Conservation (phyloP, 1,284 basidiomycete genomes). For the Rhizoctonia solani region DNA sequence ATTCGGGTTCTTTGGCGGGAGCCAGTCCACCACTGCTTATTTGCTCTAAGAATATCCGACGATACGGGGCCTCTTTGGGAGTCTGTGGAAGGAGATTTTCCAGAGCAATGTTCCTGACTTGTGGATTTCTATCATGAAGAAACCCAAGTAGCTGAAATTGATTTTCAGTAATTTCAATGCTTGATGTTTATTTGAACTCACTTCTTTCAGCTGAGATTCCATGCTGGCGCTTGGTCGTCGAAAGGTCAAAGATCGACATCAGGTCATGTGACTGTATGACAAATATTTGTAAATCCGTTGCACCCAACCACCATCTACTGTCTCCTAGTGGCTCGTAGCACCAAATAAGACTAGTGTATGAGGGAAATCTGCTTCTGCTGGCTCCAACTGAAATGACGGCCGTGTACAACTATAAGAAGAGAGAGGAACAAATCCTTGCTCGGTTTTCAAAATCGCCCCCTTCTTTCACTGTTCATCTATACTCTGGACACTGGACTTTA, state of each 20-base stretch:
- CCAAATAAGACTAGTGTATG: too few relatives aligned
- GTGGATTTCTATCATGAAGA: conserved; percentile 82
- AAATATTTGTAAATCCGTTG: not conserved
- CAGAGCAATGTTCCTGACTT: conserved; percentile 85
- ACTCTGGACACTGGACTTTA: conserved; percentile 75
- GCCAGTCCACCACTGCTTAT: conserved; percentile 61
- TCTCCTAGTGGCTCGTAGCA: too few relatives aligned
- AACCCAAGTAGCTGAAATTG: conserved; percentile 74
- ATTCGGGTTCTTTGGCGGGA: conserved; percentile 64
- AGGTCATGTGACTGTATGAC: not conserved
- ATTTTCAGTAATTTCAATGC: not conserved
- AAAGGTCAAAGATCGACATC: too few relatives aligned
- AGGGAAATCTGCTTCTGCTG: conserved; percentile 40
- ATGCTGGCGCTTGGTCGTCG: too few relatives aligned
- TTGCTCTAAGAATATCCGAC: conserved; percentile 73
- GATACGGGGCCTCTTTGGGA: conserved; percentile 66
- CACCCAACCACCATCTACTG: conserved; percentile 7
- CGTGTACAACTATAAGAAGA: conserved; percentile 71
- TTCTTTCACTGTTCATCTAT: conserved; percentile 74
- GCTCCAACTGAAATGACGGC: conserved; percentile 29
- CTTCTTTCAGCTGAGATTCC: conserved; percentile 66
- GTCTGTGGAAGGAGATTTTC: conserved; percentile 83
- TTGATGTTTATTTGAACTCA: conserved; percentile 41
- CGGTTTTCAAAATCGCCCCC: conserved; percentile 59
- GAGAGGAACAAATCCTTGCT: conserved; percentile 60